Conservation (phyloP, 2,329 filamentous ascomycete species). For the Cordyceps cateniannulata region DNA sequence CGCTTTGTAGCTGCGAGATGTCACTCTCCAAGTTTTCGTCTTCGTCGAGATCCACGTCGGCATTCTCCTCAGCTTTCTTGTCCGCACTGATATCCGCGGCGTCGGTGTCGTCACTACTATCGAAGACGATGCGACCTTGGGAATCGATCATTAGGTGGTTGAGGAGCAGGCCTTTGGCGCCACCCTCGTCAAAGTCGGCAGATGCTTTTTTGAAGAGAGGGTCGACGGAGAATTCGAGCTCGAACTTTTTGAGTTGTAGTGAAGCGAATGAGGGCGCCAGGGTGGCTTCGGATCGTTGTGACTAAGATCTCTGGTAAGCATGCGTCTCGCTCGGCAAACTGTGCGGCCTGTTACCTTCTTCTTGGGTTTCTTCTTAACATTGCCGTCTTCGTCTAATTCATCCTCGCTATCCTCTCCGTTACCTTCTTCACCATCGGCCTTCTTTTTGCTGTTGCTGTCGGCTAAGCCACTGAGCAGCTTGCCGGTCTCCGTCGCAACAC, state of each 20-base stretch:
- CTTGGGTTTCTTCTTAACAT: conserved; percentile 56
- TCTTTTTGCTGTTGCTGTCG: conserved; percentile 75
- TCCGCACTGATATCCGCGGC: conserved; percentile 80
- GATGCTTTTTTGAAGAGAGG: conserved; percentile 99
- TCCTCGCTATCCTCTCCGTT: conserved; percentile 64
- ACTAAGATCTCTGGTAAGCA: conserved; percentile 27
- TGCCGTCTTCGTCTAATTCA: conserved; percentile 56
- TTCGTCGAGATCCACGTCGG: conserved; percentile 33
- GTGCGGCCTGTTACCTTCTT: conserved; percentile 58
- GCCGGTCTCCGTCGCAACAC: conserved; percentile 93
- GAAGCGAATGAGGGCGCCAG: conserved; percentile 82
- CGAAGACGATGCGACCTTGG: conserved; percentile 90
- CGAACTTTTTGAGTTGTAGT: conserved; percentile 92
- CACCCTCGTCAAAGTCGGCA: conserved; percentile 96
- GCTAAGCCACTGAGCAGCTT: conserved; percentile 90
- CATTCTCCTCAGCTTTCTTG: conserved; percentile 31
- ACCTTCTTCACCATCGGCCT: conserved; percentile 56
- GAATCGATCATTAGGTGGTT: conserved; percentile 96
- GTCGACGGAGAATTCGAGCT: conserved; percentile 93
- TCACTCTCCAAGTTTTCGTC: conserved; percentile 28
- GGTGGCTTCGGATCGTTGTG: conserved; percentile 81
- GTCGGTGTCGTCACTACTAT: conserved; percentile 92
- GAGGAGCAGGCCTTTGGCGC: conserved; percentile 86
- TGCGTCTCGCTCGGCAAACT: not conserved
- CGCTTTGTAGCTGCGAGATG: conserved; percentile 13